Percentiles rank a stretch among this genome's conserved stretches.
Conservation (phyloP, 176 grass and related monocot species). For the Stipa capillata region DNA sequence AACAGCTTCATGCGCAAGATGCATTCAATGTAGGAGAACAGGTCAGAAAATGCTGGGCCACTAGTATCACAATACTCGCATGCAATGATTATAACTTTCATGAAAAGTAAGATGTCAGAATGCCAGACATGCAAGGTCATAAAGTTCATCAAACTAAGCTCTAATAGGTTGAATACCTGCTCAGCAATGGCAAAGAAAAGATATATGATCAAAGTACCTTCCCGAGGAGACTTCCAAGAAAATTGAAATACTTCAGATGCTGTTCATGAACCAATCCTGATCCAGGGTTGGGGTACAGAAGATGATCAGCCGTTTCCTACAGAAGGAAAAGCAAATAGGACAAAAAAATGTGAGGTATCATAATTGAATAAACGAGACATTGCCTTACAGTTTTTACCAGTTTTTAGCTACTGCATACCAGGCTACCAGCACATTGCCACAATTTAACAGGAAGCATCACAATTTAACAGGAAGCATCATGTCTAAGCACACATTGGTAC, state of each 20-base stretch:
- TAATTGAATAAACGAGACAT: neutral
- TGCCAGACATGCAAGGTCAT: neutral
- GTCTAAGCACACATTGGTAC: neutral
- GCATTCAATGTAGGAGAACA: neutral
- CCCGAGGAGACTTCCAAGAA: conserved; percentile 91
- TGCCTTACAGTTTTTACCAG: neutral
- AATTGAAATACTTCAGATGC: conserved; percentile 88
- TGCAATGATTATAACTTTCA: neutral
- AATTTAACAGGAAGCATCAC: neutral
- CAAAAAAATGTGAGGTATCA: neutral
- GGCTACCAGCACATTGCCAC: neutral
- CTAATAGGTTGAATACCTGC: neutral
- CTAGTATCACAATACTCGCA: neutral
- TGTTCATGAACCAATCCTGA: conserved; percentile 91
- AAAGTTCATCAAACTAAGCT: neutral
- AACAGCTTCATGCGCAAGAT: conserved; percentile 11
- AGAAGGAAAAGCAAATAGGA: conserved; percentile 2
- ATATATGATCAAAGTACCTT: conserved; percentile 55
- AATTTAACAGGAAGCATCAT: no score
- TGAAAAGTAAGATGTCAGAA: neutral
- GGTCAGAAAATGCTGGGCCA: neutral
- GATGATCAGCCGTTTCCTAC: conserved; percentile 88
- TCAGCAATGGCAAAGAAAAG: neutral
- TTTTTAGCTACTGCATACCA: neutral
- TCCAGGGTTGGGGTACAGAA: conserved; percentile 95